These are phyloP conservation scores for Ophiocordyceps camponoti-leonardi DNA, from an alignment of 2,329 filamentous ascomycete species.

Conservation along the genomic window DNA sequence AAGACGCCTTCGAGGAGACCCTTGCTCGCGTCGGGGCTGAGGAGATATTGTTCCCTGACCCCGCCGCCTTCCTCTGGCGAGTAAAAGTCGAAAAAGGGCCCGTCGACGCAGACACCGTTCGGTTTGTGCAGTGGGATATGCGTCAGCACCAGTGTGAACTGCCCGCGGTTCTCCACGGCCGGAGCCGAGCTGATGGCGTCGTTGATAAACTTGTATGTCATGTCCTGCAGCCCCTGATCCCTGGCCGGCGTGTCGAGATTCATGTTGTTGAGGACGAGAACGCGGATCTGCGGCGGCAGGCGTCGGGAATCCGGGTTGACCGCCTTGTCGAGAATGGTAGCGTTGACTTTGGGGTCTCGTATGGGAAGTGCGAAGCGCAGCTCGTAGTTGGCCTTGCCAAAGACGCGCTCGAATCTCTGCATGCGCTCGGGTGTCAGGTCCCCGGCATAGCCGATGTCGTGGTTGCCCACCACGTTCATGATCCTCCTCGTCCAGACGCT, in stretches of 20 bases:
- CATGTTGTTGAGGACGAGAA: slow-evolving; percentile 82
- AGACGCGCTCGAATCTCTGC: slow-evolving; percentile 64
- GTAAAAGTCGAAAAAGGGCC: slow-evolving; percentile 70
- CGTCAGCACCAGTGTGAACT: slow-evolving; percentile 73
- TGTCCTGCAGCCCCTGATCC: slow-evolving; percentile 47
- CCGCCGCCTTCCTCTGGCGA: slow-evolving; percentile 45
- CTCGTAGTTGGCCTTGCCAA: slow-evolving; percentile 85
- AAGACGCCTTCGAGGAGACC: slow-evolving; percentile 75
- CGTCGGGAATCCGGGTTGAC: slow-evolving; percentile 28
- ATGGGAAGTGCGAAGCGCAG: slow-evolving; percentile 50
- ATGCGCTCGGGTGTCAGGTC: slow-evolving; percentile 67
- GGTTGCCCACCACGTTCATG: slow-evolving; percentile 86
- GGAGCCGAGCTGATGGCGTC: slow-evolving; percentile 43
- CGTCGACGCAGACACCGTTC: slow-evolving; percentile 66
- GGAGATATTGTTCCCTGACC: slow-evolving; percentile 79
- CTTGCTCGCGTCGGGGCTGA: slow-evolving; percentile 53
- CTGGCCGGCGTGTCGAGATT: slow-evolving; percentile 76
- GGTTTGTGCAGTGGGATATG: slow-evolving; percentile 84
- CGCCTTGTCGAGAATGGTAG: slow-evolving; percentile 22
- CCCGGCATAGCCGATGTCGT: slow-evolving; percentile 91
- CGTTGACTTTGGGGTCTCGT: slow-evolving; percentile 17
- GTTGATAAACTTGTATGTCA: slow-evolving; percentile 66
- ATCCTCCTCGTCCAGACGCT: slow-evolving; percentile 55
- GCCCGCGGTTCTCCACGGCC: slow-evolving; percentile 41
- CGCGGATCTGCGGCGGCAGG: slow-evolving; percentile 51